Conservation (phyloP, 768 basidiomycete genomes). For the Naganishia friedmannii region DNA sequence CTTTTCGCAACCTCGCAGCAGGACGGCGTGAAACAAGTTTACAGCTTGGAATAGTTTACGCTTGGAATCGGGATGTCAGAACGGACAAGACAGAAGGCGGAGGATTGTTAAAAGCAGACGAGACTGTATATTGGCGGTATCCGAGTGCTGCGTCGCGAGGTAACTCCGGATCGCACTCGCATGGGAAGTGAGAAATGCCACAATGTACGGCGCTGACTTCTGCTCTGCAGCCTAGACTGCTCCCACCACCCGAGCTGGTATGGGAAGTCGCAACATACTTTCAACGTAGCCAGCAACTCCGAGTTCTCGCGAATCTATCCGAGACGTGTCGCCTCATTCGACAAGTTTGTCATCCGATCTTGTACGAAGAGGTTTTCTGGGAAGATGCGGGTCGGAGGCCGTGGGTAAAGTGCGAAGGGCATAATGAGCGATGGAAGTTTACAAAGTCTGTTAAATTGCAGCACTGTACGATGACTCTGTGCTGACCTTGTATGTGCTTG, state of each 20-base stretch:
- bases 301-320: not conserved
- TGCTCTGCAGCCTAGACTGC: not conserved
- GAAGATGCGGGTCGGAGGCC: not conserved
- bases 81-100: not conserved
- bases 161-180: not conserved
- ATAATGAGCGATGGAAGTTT: not conserved
- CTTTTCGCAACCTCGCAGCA: too few species aligned
- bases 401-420: not conserved
- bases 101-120: not conserved
- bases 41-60: not conserved
- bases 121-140: not conserved
- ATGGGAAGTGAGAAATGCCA: not conserved
- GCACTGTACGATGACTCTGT: not conserved
- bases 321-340: not conserved
- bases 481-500: not conserved
- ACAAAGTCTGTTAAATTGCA: not conserved
- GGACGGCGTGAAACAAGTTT: too few species aligned
- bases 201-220: not conserved
- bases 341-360: not conserved
- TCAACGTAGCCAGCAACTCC: not conserved
- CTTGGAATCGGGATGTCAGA: not conserved
- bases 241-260: not conserved
- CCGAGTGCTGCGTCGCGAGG: not conserved
- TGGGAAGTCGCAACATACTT: not conserved
- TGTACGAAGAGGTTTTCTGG: not conserved